Conservation (phyloP, 192 early-diverging fungal species). For the Hyaloraphidium curvatum region DNA sequence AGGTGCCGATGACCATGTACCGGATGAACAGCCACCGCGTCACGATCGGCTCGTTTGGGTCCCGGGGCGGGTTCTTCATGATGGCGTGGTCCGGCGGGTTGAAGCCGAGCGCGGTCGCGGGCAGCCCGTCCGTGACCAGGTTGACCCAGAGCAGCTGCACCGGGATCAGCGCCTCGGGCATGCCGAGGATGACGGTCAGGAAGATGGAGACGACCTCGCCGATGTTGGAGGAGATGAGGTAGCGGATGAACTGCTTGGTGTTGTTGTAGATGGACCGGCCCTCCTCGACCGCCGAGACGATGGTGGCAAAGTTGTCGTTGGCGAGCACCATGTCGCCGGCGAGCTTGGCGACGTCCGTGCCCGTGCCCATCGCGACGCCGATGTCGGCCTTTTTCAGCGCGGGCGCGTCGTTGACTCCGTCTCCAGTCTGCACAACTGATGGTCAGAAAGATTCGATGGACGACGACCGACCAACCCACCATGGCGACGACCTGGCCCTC, state of each 20-base stretch:
- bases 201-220: constrained; percentile 97
- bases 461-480: constrained; percentile 15
- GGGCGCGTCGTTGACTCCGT: constrained; percentile 98
- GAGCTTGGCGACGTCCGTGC: constrained; percentile 95
- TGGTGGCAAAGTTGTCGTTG: constrained; percentile 98
- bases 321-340: constrained; percentile 96
- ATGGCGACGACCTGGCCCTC: constrained; percentile 73
- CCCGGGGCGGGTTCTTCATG: constrained; percentile 78
- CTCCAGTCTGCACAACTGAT: constrained; percentile 45
- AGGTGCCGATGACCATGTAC: constrained; percentile 78
- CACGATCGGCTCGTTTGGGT: constrained; percentile 70
- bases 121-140: constrained; percentile 90
- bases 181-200: constrained; percentile 83
- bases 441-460: neutral
- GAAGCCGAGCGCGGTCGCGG: constrained; percentile 94
- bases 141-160: constrained; percentile 99
- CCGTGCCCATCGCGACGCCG: constrained; percentile 96
- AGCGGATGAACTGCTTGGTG: constrained; percentile 98
- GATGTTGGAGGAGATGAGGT: constrained; percentile 96
- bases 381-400: constrained; percentile 97
- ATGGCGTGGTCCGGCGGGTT: constrained; percentile 94
- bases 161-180: constrained; percentile 94
- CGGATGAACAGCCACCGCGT: constrained; percentile 88
- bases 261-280: constrained; percentile 97
- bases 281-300: constrained; percentile 92